phyloP scores from a whole-genome alignment of 257 asterid species.

The Hygrophila difformis region DNA sequence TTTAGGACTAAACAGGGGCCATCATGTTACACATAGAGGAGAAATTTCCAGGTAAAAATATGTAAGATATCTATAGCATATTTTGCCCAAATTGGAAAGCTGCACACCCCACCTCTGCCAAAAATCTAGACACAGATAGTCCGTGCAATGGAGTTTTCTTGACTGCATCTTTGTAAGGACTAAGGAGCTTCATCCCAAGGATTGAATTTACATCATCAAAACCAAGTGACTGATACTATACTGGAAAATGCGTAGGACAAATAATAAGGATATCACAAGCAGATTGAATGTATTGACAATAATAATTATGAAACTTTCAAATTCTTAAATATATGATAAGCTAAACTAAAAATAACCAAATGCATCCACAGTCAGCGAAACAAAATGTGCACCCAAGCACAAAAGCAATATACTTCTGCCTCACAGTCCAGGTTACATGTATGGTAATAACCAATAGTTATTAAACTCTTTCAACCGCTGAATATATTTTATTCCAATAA shows the following conservation, averaged over 20 bases:
- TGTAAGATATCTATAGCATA: background rate
- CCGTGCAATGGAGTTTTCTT: slow-evolving; percentile 73
- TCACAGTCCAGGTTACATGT: background rate
- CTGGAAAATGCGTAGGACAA: slow-evolving; percentile 13
- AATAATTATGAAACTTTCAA: too few species aligned
- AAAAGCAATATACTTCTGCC: too few species aligned
- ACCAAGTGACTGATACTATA: slow-evolving; percentile 18
- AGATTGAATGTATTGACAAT: too few species aligned
- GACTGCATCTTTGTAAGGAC: slow-evolving; percentile 80
- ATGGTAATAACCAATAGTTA: background rate
- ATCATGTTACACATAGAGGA: too few species aligned
- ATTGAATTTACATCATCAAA: slow-evolving; percentile 39
- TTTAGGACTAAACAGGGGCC: too few species aligned
- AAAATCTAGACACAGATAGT: slow-evolving; percentile 75
- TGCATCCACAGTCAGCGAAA: too few species aligned
- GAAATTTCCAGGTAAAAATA: background rate
- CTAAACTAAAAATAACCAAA: too few species aligned
- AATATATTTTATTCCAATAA: background rate
- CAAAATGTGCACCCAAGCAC: too few species aligned
- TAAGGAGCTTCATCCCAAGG: slow-evolving; percentile 94
- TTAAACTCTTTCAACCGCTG: background rate
- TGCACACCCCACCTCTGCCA: slow-evolving; percentile 69
- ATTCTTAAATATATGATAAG: too few species aligned
- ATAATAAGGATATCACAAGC: background rate
- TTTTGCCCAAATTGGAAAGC: slow-evolving; percentile 14